Conservation (phyloP, 2,329 filamentous ascomycete species). For the Celoporthe dispersa region DNA sequence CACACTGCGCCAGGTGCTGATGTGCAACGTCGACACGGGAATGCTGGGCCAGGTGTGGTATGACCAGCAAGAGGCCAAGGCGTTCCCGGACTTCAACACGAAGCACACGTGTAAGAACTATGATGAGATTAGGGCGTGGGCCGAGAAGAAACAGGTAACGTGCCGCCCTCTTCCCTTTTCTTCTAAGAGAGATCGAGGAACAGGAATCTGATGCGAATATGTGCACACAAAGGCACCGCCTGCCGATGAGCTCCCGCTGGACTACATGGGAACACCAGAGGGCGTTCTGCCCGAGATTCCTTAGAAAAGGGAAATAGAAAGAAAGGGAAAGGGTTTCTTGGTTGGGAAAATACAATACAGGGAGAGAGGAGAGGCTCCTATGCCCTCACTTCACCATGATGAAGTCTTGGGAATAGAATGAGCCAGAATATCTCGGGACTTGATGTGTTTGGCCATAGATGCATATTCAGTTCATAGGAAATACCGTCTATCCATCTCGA, state of each 20-base stretch:
- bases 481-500: too few relatives aligned
- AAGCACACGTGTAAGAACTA: conserved; percentile 55
- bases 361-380: too few relatives aligned
- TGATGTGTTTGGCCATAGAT: too few relatives aligned
- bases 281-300: not conserved
- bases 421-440: too few relatives aligned
- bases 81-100: conserved; percentile 67
- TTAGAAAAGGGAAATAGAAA: too few relatives aligned
- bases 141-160: conserved; percentile 54
- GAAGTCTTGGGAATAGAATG: too few relatives aligned
- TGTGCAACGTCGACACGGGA: conserved; percentile 65
- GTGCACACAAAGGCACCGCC: not conserved
- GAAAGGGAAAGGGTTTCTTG: too few relatives aligned
- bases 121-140: conserved; percentile 48
- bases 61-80: conserved; percentile 46
- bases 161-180: not conserved
- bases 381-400: too few relatives aligned
- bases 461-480: too few relatives aligned
- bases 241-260: conserved; percentile 8
- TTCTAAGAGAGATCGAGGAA: not conserved
- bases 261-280: conserved; percentile 18
- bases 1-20: conserved; percentile 63
- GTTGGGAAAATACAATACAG: too few relatives aligned
- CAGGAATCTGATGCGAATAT: not conserved
- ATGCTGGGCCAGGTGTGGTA: conserved; percentile 67